Percentiles rank a stretch among this genome's conserved stretches.
phyloP scores from a whole-genome alignment of 495 filamentous ascomycete species.

The Daldinia concentrica region DNA sequence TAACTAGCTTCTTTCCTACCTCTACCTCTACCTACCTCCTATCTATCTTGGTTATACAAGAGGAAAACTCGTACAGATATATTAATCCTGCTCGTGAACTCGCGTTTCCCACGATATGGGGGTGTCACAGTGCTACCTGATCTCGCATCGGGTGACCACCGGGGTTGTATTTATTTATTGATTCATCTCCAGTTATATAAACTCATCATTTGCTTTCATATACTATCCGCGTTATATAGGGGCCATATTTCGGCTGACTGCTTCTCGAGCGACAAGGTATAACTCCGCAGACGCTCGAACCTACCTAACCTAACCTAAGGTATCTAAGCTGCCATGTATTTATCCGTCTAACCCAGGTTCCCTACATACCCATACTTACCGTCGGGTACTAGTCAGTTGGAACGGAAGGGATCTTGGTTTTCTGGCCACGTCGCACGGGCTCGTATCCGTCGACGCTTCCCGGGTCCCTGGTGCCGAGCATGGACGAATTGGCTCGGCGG shows the following conservation, averaged over 20 bases:
- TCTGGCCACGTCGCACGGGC: background rate
- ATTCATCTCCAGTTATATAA: background rate
- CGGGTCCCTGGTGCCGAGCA: slow-evolving; percentile 5
- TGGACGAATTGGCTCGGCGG: slow-evolving; percentile 1
- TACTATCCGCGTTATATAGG: background rate
- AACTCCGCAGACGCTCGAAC: background rate
- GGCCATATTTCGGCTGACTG: background rate
- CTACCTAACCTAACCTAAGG: too few relatives aligned
- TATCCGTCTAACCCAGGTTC: background rate
- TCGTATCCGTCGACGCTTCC: slow-evolving; percentile 17
- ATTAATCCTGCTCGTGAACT: background rate
- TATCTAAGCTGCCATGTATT: background rate
- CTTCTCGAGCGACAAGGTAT: background rate
- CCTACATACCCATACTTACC: background rate
- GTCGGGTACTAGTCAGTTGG: background rate
- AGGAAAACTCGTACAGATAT: background rate
- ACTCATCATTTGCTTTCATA: background rate
- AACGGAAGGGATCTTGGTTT: background rate
- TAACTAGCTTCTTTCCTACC: slow-evolving; percentile 2
- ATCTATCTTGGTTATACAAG: background rate
- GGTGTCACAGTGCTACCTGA: background rate
- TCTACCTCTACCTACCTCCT: background rate
- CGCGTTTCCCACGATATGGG: slow-evolving; percentile 4
- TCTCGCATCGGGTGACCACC: slow-evolving; percentile 7
- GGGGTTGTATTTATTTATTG: background rate